Percentiles rank a stretch among this genome's conserved stretches.
phyloP scores from a whole-genome alignment of 2,329 filamentous ascomycete genomes.

The Ceratocystis ficicola region DNA sequence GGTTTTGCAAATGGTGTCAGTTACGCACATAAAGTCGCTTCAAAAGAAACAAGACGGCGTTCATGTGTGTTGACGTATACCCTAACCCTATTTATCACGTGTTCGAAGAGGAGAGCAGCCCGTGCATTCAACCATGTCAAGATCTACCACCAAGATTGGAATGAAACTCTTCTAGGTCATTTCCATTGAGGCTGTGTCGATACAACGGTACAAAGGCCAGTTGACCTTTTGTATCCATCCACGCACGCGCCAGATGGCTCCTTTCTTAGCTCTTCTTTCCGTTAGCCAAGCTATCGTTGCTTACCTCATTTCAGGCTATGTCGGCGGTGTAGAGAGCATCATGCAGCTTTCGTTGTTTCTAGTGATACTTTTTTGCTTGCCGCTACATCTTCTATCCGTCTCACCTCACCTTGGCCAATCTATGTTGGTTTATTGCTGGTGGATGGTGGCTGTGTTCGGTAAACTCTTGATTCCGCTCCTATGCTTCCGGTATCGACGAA shows the following conservation, averaged over 20 bases:
- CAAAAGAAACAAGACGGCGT: too few relatives aligned
- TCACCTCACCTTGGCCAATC: too few relatives aligned
- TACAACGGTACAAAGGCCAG: not conserved
- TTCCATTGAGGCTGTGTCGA: conserved; percentile 7
- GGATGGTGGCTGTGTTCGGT: conserved; percentile 5
- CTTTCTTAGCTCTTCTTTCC: not conserved
- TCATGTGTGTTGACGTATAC: too few relatives aligned
- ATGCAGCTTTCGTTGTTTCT: not conserved
- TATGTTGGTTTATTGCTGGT: not conserved
- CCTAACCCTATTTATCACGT: too few relatives aligned
- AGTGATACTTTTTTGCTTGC: not conserved
- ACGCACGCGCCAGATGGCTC: conserved; percentile 4
- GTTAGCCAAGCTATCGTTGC: not conserved
- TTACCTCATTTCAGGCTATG: not conserved
- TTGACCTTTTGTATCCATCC: not conserved
- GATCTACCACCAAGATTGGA: not conserved
- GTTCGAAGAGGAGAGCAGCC: not conserved
- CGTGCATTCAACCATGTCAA: not conserved
- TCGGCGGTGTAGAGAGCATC: not conserved
- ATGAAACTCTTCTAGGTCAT: not conserved
- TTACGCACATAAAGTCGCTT: too few relatives aligned
- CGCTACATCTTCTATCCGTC: not conserved
- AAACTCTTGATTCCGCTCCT: conserved; percentile 4
- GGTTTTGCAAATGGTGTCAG: too few relatives aligned
- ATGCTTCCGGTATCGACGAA: conserved; percentile 5